Evolutionary conservation across 2,329 filamentous ascomycete genomes (phyloP).

Genomic region (Grosmannia clavigera): DNA sequence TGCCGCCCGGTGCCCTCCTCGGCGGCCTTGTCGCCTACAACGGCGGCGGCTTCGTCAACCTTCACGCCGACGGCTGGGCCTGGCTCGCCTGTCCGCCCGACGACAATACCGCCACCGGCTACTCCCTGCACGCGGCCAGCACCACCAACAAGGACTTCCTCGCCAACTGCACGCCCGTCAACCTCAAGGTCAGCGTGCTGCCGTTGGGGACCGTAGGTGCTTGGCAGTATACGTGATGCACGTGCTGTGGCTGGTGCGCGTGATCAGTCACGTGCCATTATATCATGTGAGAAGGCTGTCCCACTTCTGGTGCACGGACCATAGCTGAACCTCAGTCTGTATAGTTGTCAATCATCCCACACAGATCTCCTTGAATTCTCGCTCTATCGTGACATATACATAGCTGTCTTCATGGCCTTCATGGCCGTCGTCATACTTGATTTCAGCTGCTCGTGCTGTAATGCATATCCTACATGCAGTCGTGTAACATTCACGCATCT

Average conservation of each 20-base stretch:
- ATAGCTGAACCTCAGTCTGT: too few species aligned
- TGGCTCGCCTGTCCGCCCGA: slow-evolving; percentile 18
- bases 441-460: too few species aligned
- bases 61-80: slow-evolving; percentile 19
- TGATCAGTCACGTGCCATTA: neutral
- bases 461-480: too few species aligned
- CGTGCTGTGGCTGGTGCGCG: neutral
- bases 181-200: slow-evolving; percentile 17
- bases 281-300: neutral
- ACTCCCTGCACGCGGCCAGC: slow-evolving; percentile 17
- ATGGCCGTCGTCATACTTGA: too few species aligned
- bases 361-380: too few species aligned
- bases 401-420: too few species aligned
- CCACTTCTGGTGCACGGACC: too few species aligned
- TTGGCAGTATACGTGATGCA: slow-evolving; percentile 19
- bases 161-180: slow-evolving; percentile 15
- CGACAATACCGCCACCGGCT: slow-evolving; percentile 13
- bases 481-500: neutral
- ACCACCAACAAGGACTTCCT: slow-evolving; percentile 14
- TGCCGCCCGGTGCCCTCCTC: slow-evolving; percentile 16
- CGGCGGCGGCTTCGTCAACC: slow-evolving; percentile 20
- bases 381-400: too few species aligned
- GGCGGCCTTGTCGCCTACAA: slow-evolving; percentile 19
- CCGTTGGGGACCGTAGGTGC: slow-evolving; percentile 14
- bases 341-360: too few species aligned